Evolutionary conservation across 768 basidiomycete species (phyloP).

Genomic region (Pleurotus cornucopiae): DNA sequence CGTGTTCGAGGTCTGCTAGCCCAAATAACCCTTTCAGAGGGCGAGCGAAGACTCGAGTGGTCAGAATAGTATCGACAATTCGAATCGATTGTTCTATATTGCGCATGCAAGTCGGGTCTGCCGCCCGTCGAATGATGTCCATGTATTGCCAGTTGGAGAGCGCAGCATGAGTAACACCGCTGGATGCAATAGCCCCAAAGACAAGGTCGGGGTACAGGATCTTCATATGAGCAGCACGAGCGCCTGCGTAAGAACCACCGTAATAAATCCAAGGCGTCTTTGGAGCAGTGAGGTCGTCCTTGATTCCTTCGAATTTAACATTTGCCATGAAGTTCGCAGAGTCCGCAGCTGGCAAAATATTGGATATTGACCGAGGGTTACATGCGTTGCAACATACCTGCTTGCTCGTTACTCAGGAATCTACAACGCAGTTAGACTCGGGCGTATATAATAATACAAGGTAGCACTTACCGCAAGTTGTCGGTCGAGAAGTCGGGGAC

Average conservation of each 20-base stretch:
- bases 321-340: slow-evolving; percentile 88
- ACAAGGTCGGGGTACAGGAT: slow-evolving; percentile 85
- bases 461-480: slow-evolving; percentile 54
- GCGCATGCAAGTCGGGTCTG: slow-evolving; percentile 56
- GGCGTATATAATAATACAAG: background rate
- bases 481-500: slow-evolving; percentile 79
- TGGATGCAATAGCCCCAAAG: slow-evolving; percentile 85
- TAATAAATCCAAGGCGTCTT: slow-evolving; percentile 89
- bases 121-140: slow-evolving; percentile 71
- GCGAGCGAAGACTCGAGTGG: slow-evolving; percentile 37
- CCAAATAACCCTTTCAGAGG: slow-evolving; percentile 77
- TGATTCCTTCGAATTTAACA: slow-evolving; percentile 69
- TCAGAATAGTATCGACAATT: slow-evolving; percentile 60
- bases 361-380: background rate
- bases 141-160: slow-evolving; percentile 85
- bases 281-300: slow-evolving; percentile 68
- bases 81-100: slow-evolving; percentile 55
- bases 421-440: slow-evolving; percentile 29
- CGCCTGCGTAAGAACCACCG: slow-evolving; percentile 91
- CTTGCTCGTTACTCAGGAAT: slow-evolving; percentile 73
- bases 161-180: slow-evolving; percentile 83
- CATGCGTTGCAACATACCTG: background rate
- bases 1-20: slow-evolving; percentile 57
- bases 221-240: slow-evolving; percentile 88
- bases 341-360: slow-evolving; percentile 57